Evolutionary conservation across 441 rosid genomes (phyloP).

Genomic region (Pelargonium fulgidum): DNA sequence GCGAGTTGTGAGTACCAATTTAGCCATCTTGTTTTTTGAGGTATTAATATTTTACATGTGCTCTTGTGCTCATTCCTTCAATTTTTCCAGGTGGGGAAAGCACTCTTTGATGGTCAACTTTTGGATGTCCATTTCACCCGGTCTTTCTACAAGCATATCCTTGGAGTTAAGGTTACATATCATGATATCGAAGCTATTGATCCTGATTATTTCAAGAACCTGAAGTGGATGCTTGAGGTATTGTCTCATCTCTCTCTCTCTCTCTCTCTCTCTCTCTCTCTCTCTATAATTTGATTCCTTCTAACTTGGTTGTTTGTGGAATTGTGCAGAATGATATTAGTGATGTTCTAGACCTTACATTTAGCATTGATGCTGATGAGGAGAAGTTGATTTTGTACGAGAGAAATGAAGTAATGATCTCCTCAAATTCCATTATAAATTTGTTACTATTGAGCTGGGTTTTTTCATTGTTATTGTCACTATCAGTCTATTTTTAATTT

Average conservation of each 20-base stretch:
- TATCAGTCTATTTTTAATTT: not conserved
- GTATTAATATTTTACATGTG: constrained; percentile 15
- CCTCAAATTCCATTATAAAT: not conserved
- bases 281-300: not conserved
- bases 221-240: constrained; percentile 99
- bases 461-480: not conserved
- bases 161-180: constrained; percentile 93
- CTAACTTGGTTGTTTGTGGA: constrained; percentile 8
- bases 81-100: constrained; percentile 78
- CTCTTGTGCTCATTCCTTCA: constrained; percentile 22
- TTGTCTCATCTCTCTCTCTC: constrained; percentile 5
- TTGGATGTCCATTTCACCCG: constrained; percentile 98
- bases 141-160: constrained; percentile 94
- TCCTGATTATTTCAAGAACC: constrained; percentile 95
- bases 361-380: constrained; percentile 98
- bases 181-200: constrained; percentile 99
- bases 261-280: not conserved
- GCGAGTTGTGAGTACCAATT: constrained; percentile 59
- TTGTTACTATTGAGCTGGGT: not conserved
- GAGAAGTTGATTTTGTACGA: constrained; percentile 94
- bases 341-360: constrained; percentile 82
- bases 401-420: constrained; percentile 66
- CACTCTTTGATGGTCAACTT: constrained; percentile 94
- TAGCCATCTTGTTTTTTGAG: not conserved
- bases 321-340: constrained; percentile 73